Conservation (phyloP, 2,329 filamentous ascomycete genomes). For the Cladosporium sp. region DNA sequence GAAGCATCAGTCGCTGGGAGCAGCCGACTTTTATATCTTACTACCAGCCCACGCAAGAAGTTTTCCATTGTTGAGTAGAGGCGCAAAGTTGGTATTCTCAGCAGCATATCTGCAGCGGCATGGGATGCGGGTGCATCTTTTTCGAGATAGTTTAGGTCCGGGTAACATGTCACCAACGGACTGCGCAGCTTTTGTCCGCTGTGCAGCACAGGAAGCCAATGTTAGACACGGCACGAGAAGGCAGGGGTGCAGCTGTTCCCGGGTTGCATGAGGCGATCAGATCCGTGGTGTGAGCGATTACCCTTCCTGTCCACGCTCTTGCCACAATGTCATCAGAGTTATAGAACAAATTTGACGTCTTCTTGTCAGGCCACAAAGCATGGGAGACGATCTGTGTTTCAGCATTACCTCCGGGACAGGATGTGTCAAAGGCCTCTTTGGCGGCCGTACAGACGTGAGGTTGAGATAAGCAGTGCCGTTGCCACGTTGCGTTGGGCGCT, state of each 20-base stretch:
- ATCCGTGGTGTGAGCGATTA: too few relatives aligned
- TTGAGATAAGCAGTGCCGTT: background rate
- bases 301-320: too few relatives aligned
- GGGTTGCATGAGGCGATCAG: background rate
- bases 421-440: background rate
- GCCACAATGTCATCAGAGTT: background rate
- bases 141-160: background rate
- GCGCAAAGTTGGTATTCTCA: background rate
- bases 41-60: background rate
- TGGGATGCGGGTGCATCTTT: background rate
- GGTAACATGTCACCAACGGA: background rate
- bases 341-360: background rate
- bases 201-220: constrained; percentile 3
- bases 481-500: too few relatives aligned
- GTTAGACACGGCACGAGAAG: background rate
- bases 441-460: constrained; percentile 2
- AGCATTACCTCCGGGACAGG: background rate
- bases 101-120: background rate
- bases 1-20: background rate
- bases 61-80: background rate
- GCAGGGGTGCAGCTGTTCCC: background rate
- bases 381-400: background rate
- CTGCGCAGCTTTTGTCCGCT: background rate
- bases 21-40: background rate
- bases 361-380: too few relatives aligned